Conservation (phyloP, 495 filamentous ascomycete species). For the Aspergillus coremiiformis region DNA sequence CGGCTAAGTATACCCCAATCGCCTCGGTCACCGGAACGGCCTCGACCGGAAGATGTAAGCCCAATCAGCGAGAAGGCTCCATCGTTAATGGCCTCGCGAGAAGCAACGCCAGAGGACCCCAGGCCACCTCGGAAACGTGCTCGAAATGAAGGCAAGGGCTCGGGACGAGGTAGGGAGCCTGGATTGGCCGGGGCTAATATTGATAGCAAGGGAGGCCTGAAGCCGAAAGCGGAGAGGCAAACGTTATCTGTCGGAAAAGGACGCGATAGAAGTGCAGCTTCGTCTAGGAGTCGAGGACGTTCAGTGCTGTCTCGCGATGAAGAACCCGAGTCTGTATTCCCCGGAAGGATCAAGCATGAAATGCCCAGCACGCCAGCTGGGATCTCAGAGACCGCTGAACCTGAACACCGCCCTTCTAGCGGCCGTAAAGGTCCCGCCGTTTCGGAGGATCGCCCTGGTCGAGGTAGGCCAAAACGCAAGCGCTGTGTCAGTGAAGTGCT, state of each 20-base stretch:
- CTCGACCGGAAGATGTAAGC: conserved; percentile 44
- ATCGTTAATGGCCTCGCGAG: conserved; percentile 33
- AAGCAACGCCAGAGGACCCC: conserved; percentile 26
- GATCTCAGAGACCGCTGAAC: conserved; percentile 26
- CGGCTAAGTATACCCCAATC: conserved; percentile 33
- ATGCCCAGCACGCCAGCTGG: conserved; percentile 49
- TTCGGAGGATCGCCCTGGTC: conserved; percentile 24
- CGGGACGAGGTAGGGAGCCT: conserved; percentile 9
- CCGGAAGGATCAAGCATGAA: conserved; percentile 59
- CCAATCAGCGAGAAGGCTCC: conserved; percentile 45
- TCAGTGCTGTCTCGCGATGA: conserved; percentile 53
- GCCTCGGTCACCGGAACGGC: conserved; percentile 40
- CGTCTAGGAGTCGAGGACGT: conserved; percentile 50
- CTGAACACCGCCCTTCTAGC: conserved; percentile 40
- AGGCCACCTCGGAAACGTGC: conserved; percentile 19
- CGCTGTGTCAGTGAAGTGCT: conserved; percentile 32
- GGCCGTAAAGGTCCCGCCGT: conserved; percentile 39
- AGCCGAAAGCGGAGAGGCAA: conserved; percentile 32
- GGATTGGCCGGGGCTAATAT: conserved; percentile 11
- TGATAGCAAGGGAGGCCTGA: conserved; percentile 20
- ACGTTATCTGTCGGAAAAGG: conserved; percentile 23
- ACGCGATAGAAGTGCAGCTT: conserved; percentile 47
- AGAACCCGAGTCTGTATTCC: conserved; percentile 36
- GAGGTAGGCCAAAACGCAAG: conserved; percentile 32
- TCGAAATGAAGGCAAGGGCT: background rate